Conservation (phyloP, 345 rosid species). For the Citrus medica region DNA sequence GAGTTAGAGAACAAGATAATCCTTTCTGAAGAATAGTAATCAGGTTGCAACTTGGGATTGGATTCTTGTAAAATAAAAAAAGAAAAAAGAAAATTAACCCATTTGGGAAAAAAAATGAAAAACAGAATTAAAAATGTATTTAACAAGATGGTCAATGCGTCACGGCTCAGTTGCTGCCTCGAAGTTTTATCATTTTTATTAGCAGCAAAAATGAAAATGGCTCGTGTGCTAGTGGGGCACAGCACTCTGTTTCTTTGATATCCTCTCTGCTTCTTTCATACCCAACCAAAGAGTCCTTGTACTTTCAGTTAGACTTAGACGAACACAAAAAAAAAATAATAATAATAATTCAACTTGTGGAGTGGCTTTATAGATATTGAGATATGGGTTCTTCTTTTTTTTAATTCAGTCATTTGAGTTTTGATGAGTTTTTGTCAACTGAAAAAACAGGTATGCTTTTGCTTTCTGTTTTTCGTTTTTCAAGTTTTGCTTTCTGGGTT, state of each 20-base stretch:
- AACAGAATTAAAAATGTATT: background rate
- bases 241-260: background rate
- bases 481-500: too few species aligned
- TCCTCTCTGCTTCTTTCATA: background rate
- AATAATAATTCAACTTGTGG: background rate
- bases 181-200: too few species aligned
- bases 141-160: conserved; percentile 1
- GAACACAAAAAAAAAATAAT: background rate
- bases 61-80: too few species aligned
- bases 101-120: background rate
- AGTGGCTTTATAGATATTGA: background rate
- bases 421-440: background rate
- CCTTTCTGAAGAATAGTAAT: background rate
- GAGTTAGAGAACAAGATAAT: background rate
- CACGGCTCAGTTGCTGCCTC: background rate
- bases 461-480: background rate
- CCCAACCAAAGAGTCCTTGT: background rate
- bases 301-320: background rate
- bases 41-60: too few species aligned
- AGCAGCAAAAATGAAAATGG: background rate
- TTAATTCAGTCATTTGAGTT: background rate
- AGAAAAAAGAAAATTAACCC: too few species aligned
- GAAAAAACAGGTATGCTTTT: conserved; percentile 13
- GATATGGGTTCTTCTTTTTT: background rate
- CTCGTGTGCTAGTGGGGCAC: background rate